Conservation (phyloP, 176 grass and related monocot species). For the Carex kokanica region DNA sequence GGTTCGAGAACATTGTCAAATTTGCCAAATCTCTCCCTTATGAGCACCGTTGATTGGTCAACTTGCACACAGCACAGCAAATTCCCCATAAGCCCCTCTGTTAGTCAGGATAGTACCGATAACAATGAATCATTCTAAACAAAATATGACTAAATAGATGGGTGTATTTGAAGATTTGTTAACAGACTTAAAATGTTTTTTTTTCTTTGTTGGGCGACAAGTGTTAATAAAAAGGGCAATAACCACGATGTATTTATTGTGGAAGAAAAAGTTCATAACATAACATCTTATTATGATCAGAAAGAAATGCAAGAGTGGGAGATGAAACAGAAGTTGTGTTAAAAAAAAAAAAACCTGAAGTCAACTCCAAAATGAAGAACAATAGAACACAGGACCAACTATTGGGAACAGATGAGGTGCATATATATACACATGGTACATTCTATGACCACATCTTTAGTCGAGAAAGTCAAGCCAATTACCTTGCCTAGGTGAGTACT, state of each 20-base stretch:
- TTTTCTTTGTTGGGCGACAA: not conserved
- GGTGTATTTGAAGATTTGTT: not conserved
- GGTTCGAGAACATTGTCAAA: slow-evolving; percentile 54
- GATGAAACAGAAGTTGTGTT: not conserved
- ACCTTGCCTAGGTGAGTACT: not conserved
- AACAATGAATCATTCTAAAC: not conserved
- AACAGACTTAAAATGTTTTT: no score
- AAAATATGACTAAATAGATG: not conserved
- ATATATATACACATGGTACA: not conserved
- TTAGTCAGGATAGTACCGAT: not conserved
- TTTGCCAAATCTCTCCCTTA: slow-evolving; percentile 60
- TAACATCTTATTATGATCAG: not conserved
- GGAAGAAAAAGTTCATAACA: not conserved
- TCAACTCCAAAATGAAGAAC: not conserved
- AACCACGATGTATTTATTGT: not conserved
- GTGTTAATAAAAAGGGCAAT: not conserved
- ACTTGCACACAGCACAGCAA: slow-evolving; percentile 53
- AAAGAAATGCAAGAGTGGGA: not conserved
- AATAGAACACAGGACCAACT: not conserved
- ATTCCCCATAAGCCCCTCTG: slow-evolving; percentile 27
- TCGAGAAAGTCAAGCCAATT: not conserved
- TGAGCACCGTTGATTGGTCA: slow-evolving; percentile 54
- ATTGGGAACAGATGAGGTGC: not conserved
- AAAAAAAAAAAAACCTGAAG: not conserved
- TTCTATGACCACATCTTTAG: not conserved